Evolutionary conservation across 108 stramenopile species (phyloP).

Genomic region (Nitzschia palea): DNA sequence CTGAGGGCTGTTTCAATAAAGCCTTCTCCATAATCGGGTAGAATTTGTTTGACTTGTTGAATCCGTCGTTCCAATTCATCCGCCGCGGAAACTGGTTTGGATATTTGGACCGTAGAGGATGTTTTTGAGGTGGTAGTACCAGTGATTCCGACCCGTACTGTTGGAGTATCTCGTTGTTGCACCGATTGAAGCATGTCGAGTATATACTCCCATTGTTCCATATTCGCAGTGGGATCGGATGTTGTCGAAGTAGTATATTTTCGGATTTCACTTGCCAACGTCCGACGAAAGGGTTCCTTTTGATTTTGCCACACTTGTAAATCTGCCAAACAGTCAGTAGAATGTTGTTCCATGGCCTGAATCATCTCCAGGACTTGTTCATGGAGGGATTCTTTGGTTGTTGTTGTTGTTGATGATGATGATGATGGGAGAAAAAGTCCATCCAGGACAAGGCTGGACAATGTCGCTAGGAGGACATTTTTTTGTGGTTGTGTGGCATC

Average conservation of each 20-base stretch:
- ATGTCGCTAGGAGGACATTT: slow-evolving; percentile 6
- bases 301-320: slow-evolving; percentile 31
- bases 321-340: slow-evolving; percentile 38
- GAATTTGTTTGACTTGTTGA: slow-evolving; percentile 45
- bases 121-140: not conserved
- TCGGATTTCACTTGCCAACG: slow-evolving; percentile 16
- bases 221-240: not conserved
- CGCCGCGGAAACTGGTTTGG: slow-evolving; percentile 1
- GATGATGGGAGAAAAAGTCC: slow-evolving; percentile 13
- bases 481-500: slow-evolving; percentile 10
- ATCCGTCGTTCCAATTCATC: slow-evolving; percentile 43
- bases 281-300: slow-evolving; percentile 16
- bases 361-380: slow-evolving; percentile 33
- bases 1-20: slow-evolving; percentile 79
- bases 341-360: slow-evolving; percentile 34
- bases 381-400: slow-evolving; percentile 1
- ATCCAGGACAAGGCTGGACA: slow-evolving; percentile 31
- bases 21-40: slow-evolving; percentile 80
- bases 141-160: not conserved
- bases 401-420: not conserved
- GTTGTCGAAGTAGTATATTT: not conserved
- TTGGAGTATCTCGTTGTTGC: not conserved
- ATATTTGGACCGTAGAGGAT: not conserved
- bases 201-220: slow-evolving; percentile 41
- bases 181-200: slow-evolving; percentile 39